Base-by-base conservation (phyloP, 2,329 filamentous ascomycete genomes). In the Beauveria medogensis region DNA sequence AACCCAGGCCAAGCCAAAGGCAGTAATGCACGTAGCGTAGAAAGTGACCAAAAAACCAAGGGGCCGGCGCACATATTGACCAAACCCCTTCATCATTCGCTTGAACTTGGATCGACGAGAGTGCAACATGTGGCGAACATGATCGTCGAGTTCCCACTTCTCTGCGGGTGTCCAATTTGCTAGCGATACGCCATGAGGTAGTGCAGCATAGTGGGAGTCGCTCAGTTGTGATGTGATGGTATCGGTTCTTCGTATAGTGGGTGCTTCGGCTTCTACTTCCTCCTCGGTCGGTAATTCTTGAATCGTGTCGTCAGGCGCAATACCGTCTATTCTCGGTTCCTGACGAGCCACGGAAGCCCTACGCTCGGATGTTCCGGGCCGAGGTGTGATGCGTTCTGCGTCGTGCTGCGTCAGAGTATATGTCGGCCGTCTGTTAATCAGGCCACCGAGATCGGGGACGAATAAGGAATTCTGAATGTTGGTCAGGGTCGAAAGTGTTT, bases 391-490 rank as follows among this genome's bases (percentile, higher is more conserved):
- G 7, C 47, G 53, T 26, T 57, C 55, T 3, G 18, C 59, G 5
- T 71, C 66, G 50, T 75, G 75, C 24, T 81, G 80, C 6, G 86
- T 86, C 8, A 94, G 78, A 47, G 84, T 84, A 71, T 94, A 96
- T 0, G 90, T 92, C 1, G 91, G 90, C 63, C 87, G 81, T 54
- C 91, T 83, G 68, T 95, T 94, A 55, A 95, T 67, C 67, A 85
- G 85, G 62, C 80, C 78, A 46, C 91, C 91, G n/a, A 95, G 78
- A 65, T 92, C 87, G 0, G 91, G 91, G 2, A 95, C 78, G 73
- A 95, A 95, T 10, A 96, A 83, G 0, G 91, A 94, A 71, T 96
- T 96, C 69, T 95, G 91, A 22, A 96, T 87, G 68, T 96, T 96
- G 48, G 90, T 95, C 10, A 95, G 81, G 16, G 90, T 93, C 0